Evolutionary conservation across 2,329 filamentous ascomycete species (phyloP).

Genomic region (Neurospora sp.): DNA sequence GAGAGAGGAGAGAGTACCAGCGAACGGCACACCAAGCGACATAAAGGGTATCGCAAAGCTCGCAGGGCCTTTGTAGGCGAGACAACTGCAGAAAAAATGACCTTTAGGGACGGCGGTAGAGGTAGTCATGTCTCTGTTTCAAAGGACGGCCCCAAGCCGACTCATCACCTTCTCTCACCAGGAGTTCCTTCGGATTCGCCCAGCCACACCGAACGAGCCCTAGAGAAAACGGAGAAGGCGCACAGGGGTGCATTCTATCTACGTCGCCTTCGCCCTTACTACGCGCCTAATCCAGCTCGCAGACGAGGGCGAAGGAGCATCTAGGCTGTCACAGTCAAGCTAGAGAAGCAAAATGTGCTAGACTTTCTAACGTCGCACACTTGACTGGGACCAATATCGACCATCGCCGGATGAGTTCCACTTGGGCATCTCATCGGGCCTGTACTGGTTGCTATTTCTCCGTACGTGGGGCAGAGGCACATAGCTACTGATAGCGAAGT

Average conservation of each 20-base stretch:
- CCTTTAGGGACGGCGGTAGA: not conserved
- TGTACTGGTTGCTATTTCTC: not conserved
- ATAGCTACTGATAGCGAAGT: not conserved
- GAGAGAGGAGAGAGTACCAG: rapidly evolving
- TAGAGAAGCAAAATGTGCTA: not conserved
- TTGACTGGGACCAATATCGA: not conserved
- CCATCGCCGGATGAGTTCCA: not conserved
- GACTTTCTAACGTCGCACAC: not conserved
- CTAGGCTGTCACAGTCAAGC: not conserved
- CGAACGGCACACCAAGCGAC: not conserved
- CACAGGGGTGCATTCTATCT: rapidly evolving
- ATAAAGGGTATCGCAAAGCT: not conserved
- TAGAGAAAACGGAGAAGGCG: not conserved
- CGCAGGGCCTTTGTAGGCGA: not conserved
- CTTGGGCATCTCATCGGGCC: not conserved
- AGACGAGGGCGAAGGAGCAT: not conserved
- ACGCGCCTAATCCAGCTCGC: not conserved
- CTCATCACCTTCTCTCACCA: not conserved
- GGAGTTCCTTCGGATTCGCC: not conserved
- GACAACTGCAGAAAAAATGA: not conserved
- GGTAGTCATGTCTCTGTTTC: not conserved
- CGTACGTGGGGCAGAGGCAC: not conserved
- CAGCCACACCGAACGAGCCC: not conserved
- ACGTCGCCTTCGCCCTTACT: not conserved
- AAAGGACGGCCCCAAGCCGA: not conserved